These are phyloP conservation scores for Sanchytrium tribonematis DNA, from an alignment of 371 early-diverging fungal genomes.

Conservation along the genomic window DNA sequence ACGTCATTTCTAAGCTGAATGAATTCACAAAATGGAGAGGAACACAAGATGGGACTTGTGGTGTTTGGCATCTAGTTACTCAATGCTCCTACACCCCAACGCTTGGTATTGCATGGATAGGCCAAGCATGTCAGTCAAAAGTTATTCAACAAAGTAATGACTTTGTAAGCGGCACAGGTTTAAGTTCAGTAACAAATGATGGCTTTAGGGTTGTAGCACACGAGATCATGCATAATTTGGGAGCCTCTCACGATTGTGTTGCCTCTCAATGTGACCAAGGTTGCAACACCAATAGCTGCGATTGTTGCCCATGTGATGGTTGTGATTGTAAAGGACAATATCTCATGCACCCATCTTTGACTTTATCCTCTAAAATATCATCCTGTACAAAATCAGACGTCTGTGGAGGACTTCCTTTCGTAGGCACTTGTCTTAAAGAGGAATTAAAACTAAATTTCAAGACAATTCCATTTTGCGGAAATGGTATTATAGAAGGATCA, in stretches of 20 bases:
- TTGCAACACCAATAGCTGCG: neutral
- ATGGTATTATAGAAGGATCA: conserved; percentile 4
- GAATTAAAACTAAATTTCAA: neutral
- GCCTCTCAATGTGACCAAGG: neutral
- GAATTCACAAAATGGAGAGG: conserved; percentile 78
- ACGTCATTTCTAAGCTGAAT: conserved; percentile 40
- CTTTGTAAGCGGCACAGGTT: conserved; percentile 48
- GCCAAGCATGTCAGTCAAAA: conserved; percentile 30
- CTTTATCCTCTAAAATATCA: conserved; percentile 1
- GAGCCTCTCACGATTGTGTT: conserved; percentile 16
- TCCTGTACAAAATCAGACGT: conserved; percentile 1
- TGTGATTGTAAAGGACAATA: neutral
- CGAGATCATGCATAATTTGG: conserved; percentile 53
- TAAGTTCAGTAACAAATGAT: conserved; percentile 47
- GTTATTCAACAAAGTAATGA: conserved; percentile 12
- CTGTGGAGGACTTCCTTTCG: neutral
- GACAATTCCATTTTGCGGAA: conserved; percentile 1
- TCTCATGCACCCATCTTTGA: neutral
- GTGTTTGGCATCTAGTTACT: conserved; percentile 81
- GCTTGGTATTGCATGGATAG: conserved; percentile 78
- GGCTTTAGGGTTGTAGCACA: conserved; percentile 90
- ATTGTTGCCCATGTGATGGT: neutral
- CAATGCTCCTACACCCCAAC: conserved; percentile 46
- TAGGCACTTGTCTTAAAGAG: conserved; percentile 3
- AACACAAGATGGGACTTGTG: conserved; percentile 32